Percentiles rank a stretch among this genome's conserved stretches.
Evolutionary conservation across 495 filamentous ascomycete species (phyloP).

Genomic region (Hypoxylon crocopeplum): DNA sequence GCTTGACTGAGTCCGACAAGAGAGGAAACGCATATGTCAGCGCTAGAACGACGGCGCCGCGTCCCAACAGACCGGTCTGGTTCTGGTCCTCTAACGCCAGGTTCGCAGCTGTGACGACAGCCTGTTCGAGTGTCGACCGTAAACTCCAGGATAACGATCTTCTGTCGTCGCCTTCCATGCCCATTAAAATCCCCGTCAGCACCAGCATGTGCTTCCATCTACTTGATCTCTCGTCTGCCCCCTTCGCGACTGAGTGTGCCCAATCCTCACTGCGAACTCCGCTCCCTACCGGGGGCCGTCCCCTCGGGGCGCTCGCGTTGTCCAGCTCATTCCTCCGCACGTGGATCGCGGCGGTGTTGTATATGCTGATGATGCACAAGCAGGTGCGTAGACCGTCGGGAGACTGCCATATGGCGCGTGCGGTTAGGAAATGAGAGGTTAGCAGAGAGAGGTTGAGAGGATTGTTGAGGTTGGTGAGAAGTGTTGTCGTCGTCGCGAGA

Average conservation of each 20-base stretch:
- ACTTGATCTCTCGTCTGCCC: constrained; percentile 81
- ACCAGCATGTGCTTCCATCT: constrained; percentile 89
- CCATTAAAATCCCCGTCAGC: constrained; percentile 81
- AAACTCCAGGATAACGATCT: constrained; percentile 67
- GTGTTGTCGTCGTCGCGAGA: constrained; percentile 78
- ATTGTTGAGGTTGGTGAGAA: constrained; percentile 84
- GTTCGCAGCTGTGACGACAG: constrained; percentile 80
- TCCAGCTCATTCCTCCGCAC: constrained; percentile 63
- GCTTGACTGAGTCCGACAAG: constrained; percentile 64
- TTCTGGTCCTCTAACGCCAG: constrained; percentile 65
- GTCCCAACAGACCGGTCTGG: constrained; percentile 60
- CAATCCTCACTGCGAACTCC: constrained; percentile 73
- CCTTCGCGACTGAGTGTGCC: constrained; percentile 81
- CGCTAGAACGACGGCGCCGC: constrained; percentile 70
- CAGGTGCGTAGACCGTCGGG: constrained; percentile 74
- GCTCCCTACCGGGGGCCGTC: constrained; percentile 51
- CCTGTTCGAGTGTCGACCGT: constrained; percentile 74
- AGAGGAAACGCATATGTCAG: constrained; percentile 80
- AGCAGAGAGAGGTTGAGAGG: constrained; percentile 90
- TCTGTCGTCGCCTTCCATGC: constrained; percentile 74
- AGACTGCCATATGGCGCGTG: constrained; percentile 85
- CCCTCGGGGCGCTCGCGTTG: constrained; percentile 53
- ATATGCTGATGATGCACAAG: constrained; percentile 82
- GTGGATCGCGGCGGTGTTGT: constrained; percentile 79
- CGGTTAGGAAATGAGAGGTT: constrained; percentile 84